A percentile compares a stretch with the other conserved stretches of the same genome.
phyloP scores from a whole-genome alignment of 306 rosid genomes.

The Pyrus communis region DNA sequence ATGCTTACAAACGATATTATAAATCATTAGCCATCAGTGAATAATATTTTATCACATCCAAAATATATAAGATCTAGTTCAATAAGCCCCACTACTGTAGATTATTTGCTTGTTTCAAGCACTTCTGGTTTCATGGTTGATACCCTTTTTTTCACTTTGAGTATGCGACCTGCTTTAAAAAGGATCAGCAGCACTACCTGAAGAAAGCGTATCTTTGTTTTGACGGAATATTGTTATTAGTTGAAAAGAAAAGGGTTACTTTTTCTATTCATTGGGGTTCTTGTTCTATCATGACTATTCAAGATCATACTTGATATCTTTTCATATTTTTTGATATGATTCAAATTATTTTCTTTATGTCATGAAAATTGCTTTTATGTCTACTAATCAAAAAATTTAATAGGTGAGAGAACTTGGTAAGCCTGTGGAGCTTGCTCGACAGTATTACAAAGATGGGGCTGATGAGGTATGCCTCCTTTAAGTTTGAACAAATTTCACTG shows the following conservation, averaged over 20 bases:
- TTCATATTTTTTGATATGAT: neutral
- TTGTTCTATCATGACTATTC: neutral
- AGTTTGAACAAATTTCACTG: constrained; percentile 11
- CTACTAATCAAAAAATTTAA: constrained; percentile 7
- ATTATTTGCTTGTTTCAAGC: neutral
- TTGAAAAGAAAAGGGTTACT: neutral
- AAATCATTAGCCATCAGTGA: neutral
- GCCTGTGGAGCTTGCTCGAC: constrained; percentile 95
- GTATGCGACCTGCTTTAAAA: neutral
- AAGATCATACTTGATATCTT: neutral
- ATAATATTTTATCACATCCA: neutral
- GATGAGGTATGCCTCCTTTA: constrained; percentile 63
- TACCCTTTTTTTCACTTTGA: neutral
- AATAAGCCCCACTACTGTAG: neutral
- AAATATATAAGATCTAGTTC: neutral
- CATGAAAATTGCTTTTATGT: constrained; percentile 8
- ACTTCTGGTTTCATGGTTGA: neutral
- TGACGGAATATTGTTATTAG: neutral
- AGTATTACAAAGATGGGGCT: constrained; percentile 88
- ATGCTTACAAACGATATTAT: neutral
- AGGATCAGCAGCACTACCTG: neutral
- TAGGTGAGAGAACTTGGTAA: constrained; percentile 96
- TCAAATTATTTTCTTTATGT: neutral
- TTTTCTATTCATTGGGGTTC: neutral
- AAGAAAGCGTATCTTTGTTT: neutral